Evolutionary conservation across 768 basidiomycete species (phyloP).

Genomic region (Krasilnikovozyma curviuscula): DNA sequence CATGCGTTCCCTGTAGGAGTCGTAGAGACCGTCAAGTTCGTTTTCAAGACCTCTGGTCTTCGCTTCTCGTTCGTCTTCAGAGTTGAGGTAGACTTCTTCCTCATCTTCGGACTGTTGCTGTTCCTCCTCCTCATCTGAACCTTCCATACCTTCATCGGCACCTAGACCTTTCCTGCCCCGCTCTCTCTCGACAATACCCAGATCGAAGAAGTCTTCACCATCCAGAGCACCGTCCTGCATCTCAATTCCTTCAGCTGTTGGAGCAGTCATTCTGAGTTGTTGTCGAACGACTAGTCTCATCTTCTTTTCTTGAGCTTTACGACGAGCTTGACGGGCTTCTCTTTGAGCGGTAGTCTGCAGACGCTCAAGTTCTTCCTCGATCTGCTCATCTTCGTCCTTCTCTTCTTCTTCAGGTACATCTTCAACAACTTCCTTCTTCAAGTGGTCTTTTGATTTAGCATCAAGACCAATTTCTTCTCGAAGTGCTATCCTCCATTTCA

Average conservation of each 20-base stretch:
- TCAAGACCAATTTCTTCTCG: conserved; percentile 87
- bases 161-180: conserved; percentile 31
- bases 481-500: conserved; percentile 75
- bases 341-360: conserved; percentile 17
- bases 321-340: conserved; percentile 38
- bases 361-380: conserved; percentile 58
- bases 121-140: conserved; percentile 25
- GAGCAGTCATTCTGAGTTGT: conserved; percentile 93
- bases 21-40: conserved; percentile 77
- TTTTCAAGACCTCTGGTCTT: conserved; percentile 49
- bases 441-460: conserved; percentile 52
- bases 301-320: conserved; percentile 61
- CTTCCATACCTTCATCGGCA: conserved; percentile 30
- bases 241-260: conserved; percentile 85
- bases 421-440: conserved; percentile 41
- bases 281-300: conserved; percentile 74
- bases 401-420: conserved; percentile 40
- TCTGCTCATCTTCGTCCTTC: conserved; percentile 70
- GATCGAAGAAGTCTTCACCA: conserved; percentile 73
- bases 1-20: conserved; percentile 60
- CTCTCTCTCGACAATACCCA: conserved; percentile 41
- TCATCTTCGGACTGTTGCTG: conserved; percentile 28
- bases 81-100: conserved; percentile 32
- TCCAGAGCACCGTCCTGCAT: conserved; percentile 53
- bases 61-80: conserved; percentile 38